phyloP scores from a whole-genome alignment of 2,329 filamentous ascomycete species.

The Ceratocystis colombiana region DNA sequence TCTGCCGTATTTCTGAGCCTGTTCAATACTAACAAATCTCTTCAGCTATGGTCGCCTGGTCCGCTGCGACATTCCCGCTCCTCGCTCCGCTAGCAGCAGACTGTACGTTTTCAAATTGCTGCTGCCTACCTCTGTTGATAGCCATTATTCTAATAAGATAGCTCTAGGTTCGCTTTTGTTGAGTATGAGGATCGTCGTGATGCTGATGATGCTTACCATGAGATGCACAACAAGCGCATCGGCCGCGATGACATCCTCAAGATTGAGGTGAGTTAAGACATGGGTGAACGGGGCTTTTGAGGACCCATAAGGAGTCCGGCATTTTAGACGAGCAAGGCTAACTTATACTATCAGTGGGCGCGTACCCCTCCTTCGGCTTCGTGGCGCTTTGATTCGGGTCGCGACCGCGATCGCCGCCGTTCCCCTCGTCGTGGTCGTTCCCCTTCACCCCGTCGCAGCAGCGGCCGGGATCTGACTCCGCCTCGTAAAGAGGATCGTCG shows the following conservation, averaged over 20 bases:
- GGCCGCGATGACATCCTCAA: conserved; percentile 91
- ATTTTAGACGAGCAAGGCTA: conserved; percentile 18
- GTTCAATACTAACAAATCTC: conserved; percentile 23
- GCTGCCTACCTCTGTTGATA: background rate
- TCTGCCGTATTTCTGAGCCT: background rate
- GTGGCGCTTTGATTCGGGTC: conserved; percentile 93
- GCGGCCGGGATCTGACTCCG: conserved; percentile 62
- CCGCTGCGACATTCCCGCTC: conserved; percentile 95
- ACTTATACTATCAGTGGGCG: conserved; percentile 61
- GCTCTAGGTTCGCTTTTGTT: conserved; percentile 81
- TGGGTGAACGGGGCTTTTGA: too few relatives aligned
- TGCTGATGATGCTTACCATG: conserved; percentile 96
- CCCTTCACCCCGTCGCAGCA: conserved; percentile 67
- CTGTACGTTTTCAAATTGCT: conserved; percentile 58
- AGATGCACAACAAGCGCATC: conserved; percentile 99
- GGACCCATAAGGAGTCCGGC: background rate
- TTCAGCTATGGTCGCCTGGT: conserved; percentile 90
- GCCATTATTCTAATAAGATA: conserved; percentile 12
- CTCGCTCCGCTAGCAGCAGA: conserved; percentile 82
- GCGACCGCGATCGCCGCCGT: conserved; percentile 58
- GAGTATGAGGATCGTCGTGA: conserved; percentile 98
- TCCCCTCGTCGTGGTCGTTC: conserved; percentile 59
- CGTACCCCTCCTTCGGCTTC: conserved; percentile 95
- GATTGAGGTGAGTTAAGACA: conserved; percentile 64
- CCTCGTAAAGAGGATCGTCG: conserved; percentile 81